Conservation (phyloP, 257 asterid species). For the Lycium ferocissimum region DNA sequence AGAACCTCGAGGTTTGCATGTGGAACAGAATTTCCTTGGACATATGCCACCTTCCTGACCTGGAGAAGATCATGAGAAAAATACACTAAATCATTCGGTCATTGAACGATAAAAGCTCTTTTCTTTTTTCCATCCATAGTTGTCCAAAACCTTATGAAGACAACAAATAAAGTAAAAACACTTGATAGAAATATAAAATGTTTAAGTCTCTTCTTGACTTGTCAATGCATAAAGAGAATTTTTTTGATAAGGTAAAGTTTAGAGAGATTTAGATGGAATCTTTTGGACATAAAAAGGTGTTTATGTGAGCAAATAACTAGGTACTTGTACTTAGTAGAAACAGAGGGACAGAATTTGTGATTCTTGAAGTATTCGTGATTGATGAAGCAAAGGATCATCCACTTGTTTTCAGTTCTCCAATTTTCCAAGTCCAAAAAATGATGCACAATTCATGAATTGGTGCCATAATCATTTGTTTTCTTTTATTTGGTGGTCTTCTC, state of each 20-base stretch:
- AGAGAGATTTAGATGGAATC: conserved; percentile 18
- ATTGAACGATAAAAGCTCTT: neutral
- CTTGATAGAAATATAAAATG: neutral
- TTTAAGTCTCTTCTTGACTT: conserved; percentile 13
- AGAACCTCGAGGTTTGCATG: conserved; percentile 80
- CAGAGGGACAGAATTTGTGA: neutral
- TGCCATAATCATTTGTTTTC: neutral
- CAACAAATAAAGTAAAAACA: neutral
- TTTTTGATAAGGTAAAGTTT: too few relatives aligned
- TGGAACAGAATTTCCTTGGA: conserved; percentile 82
- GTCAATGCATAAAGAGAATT: neutral
- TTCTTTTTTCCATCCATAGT: neutral
- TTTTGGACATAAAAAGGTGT: neutral
- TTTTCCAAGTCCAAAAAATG: neutral
- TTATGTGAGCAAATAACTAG: conserved; percentile 17
- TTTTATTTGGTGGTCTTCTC: neutral
- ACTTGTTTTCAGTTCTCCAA: neutral
- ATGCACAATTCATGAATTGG: conserved; percentile 16
- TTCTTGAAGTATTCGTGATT: neutral
- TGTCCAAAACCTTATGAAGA: neutral
- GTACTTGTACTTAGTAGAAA: conserved; percentile 12
- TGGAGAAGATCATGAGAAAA: conserved; percentile 44
- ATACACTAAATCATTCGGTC: neutral
- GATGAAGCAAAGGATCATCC: neutral
- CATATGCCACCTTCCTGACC: conserved; percentile 87